Evolutionary conservation across 2,329 filamentous ascomycete genomes (phyloP).

Genomic region (Ophiostoma ulmi): DNA sequence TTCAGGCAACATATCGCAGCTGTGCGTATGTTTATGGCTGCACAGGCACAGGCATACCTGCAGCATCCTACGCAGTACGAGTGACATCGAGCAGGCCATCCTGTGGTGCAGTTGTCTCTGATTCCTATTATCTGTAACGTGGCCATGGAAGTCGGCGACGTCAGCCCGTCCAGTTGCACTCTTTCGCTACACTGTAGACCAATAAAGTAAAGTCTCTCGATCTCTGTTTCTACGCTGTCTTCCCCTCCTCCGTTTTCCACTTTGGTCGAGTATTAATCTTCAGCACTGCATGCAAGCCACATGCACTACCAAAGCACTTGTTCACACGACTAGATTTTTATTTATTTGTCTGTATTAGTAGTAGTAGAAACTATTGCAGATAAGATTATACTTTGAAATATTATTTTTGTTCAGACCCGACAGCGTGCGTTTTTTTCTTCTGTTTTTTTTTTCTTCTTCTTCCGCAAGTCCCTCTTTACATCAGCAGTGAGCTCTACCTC

Average conservation of each 20-base stretch:
- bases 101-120: not conserved
- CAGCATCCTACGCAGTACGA: too few species aligned
- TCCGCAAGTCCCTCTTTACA: too few species aligned
- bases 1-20: not conserved
- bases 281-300: conserved; percentile 2
- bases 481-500: too few species aligned
- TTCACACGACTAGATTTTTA: not conserved
- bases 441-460: too few species aligned
- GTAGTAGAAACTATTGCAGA: too few species aligned
- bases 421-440: too few species aligned
- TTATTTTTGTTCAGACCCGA: too few species aligned
- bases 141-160: conserved; percentile 3
- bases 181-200: too few species aligned
- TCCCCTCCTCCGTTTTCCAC: not conserved
- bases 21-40: not conserved
- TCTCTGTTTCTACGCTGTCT: not conserved
- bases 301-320: not conserved
- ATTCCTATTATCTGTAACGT: not conserved
- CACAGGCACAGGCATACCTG: too few species aligned
- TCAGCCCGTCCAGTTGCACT: not conserved
- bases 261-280: not conserved
- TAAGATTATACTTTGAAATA: too few species aligned
- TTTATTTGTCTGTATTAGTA: not conserved
- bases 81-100: not conserved
- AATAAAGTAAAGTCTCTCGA: too few species aligned